phyloP scores from a whole-genome alignment of 352 stramenopile genomes.

The Phytophthora pseudosyringae region DNA sequence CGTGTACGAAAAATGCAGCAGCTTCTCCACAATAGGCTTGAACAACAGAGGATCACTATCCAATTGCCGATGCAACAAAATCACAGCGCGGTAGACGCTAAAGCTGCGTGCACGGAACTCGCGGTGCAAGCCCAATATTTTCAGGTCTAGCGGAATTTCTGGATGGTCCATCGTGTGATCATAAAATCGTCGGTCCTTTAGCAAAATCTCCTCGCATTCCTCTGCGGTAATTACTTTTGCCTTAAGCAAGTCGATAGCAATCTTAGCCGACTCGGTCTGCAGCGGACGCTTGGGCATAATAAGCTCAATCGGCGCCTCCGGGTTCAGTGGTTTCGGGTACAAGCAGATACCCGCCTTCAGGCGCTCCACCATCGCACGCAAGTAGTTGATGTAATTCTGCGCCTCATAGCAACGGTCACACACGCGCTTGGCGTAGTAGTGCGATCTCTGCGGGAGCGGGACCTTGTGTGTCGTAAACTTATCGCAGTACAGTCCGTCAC shows the following conservation, averaged over 20 bases:
- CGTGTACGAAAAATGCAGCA: constrained; percentile 88
- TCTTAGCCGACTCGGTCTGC: constrained; percentile 83
- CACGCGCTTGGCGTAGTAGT: constrained; percentile 88
- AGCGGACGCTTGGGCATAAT: constrained; percentile 88
- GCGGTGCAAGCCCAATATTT: constrained; percentile 86
- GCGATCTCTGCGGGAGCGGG: constrained; percentile 76
- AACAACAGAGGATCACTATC: constrained; percentile 88
- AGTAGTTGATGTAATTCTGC: constrained; percentile 87
- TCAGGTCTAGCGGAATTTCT: constrained; percentile 84
- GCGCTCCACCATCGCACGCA: constrained; percentile 85
- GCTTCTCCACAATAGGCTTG: constrained; percentile 86
- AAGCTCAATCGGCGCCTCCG: constrained; percentile 84
- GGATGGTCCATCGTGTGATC: constrained; percentile 87
- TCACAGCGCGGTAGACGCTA: constrained; percentile 85
- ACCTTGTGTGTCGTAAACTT: constrained; percentile 85
- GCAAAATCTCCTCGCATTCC: constrained; percentile 87
- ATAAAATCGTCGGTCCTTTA: constrained; percentile 84
- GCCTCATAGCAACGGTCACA: constrained; percentile 86
- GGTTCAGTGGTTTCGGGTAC: constrained; percentile 86
- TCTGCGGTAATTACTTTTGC: constrained; percentile 83
- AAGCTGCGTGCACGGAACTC: constrained; percentile 86
- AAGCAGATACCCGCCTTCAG: constrained; percentile 88
- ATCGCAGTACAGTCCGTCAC: constrained; percentile 80
- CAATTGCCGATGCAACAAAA: constrained; percentile 84
- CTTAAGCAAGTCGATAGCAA: constrained; percentile 90